Base-by-base conservation (phyloP, 495 filamentous ascomycete genomes). In the Neohortaea acidophila region DNA sequence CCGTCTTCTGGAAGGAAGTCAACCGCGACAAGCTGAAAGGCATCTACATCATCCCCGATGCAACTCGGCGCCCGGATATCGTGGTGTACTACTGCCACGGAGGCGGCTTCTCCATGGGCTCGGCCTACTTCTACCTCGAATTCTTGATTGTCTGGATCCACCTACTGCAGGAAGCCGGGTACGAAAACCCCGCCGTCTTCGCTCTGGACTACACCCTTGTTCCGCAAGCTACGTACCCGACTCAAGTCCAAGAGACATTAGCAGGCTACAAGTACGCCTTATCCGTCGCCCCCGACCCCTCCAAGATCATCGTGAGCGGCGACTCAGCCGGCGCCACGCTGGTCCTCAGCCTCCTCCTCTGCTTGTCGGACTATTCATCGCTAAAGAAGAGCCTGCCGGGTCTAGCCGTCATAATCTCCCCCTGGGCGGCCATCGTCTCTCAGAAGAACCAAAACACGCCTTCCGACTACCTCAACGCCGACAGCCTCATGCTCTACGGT, bases 41-140 rank as follows among this genome's bases (percentile, higher is more conserved):
- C 10, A 44, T 83, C 4, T 82, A 73, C 73, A 60, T 80, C 21
- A 63, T 64, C 17, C 47, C 60, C 12, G 60, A 80, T 43, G 55
- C 66, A 22, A 47, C 51, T 23, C 40, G 59, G 27, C 58, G 63
- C 31, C 75, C 79, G 0, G 81, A 84, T 55, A 51, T 85, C 32
- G 68, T 81, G 7, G 52, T 84, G 7, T 83, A 79, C 49, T 84
- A 84, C 47, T 68, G 67, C 29, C 81, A 86, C 55, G 81, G 75
- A 14, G 81, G 81, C 14, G 81, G 81, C 1, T 84, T 85, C 48
- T 68, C 71, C 2, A 79, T 86, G 75, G 81, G 81, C 21, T 79
- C 77, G 11, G 53, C 64, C 19, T 78, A 80, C 56, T 86, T 86
- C 55, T 86, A 86, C 53, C 68, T 85, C 15, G 81, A 86, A 54